These are phyloP conservation scores for Claviceps africana DNA, from an alignment of 2,329 filamentous ascomycete species.

Conservation along the genomic window DNA sequence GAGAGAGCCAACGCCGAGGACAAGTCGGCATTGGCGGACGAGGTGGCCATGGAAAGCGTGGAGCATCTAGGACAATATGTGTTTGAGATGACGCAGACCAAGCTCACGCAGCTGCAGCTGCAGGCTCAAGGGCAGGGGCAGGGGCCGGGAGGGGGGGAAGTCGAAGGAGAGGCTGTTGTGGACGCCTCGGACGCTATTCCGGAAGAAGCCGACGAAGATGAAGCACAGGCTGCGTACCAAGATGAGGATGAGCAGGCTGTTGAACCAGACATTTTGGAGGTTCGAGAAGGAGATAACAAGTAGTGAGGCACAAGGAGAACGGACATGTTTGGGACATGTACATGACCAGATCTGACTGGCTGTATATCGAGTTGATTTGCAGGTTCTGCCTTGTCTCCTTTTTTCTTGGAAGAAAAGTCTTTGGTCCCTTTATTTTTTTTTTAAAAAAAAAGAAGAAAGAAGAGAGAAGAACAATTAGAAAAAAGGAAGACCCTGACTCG, in stretches of 20 bases:
- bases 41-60: constrained; percentile 70
- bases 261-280: constrained; percentile 23
- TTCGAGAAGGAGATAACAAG: constrained; percentile 13
- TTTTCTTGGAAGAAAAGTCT: too few relatives aligned
- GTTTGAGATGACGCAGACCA: constrained; percentile 77
- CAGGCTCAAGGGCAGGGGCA: constrained; percentile 12
- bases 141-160: constrained; percentile 5
- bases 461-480: too few relatives aligned
- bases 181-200: constrained; percentile 12
- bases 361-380: too few relatives aligned
- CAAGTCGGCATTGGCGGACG: constrained; percentile 30
- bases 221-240: constrained; percentile 16
- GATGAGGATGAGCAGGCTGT: constrained; percentile 17
- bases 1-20: constrained; percentile 34
- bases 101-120: constrained; percentile 33
- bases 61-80: constrained; percentile 96
- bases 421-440: too few relatives aligned
- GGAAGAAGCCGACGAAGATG: constrained; percentile 16
- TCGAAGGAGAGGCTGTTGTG: constrained; percentile 8
- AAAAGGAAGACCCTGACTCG: too few relatives aligned
- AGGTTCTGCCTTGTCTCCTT: too few relatives aligned
- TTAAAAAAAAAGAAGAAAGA: too few relatives aligned
- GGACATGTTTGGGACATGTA: background rate
- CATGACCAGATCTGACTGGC: background rate
- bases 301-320: background rate